A percentile compares a stretch with the other conserved stretches of the same genome.
Evolutionary conservation across 2,329 filamentous ascomycete genomes (phyloP).

Genomic region (Fusarium foetens): DNA sequence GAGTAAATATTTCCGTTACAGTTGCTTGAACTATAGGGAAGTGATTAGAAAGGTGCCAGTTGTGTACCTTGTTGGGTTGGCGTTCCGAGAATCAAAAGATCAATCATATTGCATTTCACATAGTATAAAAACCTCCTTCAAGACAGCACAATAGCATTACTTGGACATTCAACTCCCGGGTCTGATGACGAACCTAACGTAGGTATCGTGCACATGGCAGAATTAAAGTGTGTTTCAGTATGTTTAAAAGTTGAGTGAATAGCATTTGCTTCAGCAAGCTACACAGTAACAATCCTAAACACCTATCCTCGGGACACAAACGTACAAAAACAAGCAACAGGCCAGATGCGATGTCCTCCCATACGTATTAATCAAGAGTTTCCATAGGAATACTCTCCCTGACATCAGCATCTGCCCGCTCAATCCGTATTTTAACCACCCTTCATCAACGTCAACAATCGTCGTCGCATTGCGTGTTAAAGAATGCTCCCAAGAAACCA

Average conservation of each 20-base stretch:
- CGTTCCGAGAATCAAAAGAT: conserved; percentile 39
- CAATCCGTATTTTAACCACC: conserved; percentile 39
- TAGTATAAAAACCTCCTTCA: background rate
- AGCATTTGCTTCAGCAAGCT: conserved; percentile 29
- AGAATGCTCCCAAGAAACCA: conserved; percentile 43
- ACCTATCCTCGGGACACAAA: conserved; percentile 42
- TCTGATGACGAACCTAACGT: background rate
- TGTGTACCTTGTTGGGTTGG: conserved; percentile 41
- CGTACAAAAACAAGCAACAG: conserved; percentile 37
- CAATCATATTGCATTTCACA: conserved; percentile 5
- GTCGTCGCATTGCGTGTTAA: conserved; percentile 42
- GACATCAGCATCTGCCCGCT: conserved; percentile 27
- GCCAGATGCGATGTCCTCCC: conserved; percentile 30
- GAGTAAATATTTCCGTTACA: background rate
- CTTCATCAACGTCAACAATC: conserved; percentile 39
- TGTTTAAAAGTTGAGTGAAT: conserved; percentile 22
- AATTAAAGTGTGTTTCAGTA: conserved; percentile 38
- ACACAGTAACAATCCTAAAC: conserved; percentile 45
- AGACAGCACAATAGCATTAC: background rate
- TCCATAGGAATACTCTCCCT: conserved; percentile 4
- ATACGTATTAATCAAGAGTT: conserved; percentile 39
- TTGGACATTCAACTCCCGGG: background rate
- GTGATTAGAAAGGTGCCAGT: conserved; percentile 25
- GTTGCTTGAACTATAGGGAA: background rate
- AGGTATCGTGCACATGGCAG: conserved; percentile 11